Evolutionary conservation across 208 protist genomes (phyloP).

Genomic region (Trichomonas vaginalis): DNA sequence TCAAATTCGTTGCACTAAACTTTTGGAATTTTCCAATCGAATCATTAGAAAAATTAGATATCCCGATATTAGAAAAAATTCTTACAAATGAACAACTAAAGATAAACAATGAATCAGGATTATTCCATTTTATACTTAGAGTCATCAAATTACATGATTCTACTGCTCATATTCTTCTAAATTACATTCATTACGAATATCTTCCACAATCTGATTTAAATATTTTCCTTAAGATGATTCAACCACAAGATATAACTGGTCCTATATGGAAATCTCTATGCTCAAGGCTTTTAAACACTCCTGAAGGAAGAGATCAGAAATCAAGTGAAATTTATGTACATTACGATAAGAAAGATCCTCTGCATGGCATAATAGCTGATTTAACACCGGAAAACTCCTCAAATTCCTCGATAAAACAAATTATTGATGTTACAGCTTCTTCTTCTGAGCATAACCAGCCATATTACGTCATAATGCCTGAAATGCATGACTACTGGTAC

Average conservation of each 20-base stretch:
- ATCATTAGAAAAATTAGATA: not conserved
- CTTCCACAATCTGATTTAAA: not conserved
- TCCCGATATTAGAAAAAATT: not conserved
- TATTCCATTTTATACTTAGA: not conserved
- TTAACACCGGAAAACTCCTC: not conserved
- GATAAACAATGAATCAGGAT: not conserved
- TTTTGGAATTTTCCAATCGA: not conserved
- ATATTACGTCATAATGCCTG: not conserved
- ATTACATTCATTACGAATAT: not conserved
- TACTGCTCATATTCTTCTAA: not conserved
- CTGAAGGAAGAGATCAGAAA: not conserved
- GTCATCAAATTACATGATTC: not conserved
- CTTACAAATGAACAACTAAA: not conserved
- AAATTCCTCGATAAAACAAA: not conserved
- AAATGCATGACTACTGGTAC: not conserved
- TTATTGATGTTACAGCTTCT: not conserved
- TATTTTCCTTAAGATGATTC: not conserved
- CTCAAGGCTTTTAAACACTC: not conserved
- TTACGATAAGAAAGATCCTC: not conserved
- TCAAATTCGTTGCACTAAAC: not conserved
- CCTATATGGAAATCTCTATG: not conserved
- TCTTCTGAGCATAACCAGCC: not conserved
- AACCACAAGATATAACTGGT: not conserved
- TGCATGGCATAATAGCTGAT: not conserved
- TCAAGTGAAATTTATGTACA: not conserved